Evolutionary conservation across 2,329 filamentous ascomycete genomes (phyloP), one percentile per base, ranked within the genome.

Genomic region (Chaetomiaceae sp.): DNA sequence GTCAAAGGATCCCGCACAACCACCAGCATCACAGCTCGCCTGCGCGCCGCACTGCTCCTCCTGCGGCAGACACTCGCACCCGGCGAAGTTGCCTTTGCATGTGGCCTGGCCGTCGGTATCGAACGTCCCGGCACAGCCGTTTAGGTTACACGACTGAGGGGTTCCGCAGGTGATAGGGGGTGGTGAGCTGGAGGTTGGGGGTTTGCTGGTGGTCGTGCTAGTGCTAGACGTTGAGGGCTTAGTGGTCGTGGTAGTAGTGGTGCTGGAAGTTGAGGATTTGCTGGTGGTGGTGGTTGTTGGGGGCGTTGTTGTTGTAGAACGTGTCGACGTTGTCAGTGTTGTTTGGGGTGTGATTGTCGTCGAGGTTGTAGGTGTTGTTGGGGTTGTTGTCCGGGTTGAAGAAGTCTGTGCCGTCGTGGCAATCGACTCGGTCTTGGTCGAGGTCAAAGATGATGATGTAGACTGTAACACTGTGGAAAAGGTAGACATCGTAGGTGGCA

Each of bases 11-110:
- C 31, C 45, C 7, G 30, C 39, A 38, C 39, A 49, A 6, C 38
- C 38, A 30, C 34, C 34, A 10, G 31, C 25, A 17, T 42, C 27
- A 14, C 38, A 49, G 21, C 4, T 19, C 13, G 37, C 35, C 3
- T 25, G 38, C 13, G 38, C 14, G 8, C 46, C 46, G 30, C 46
- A 49, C n/a, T n/a, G n/a, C n/a, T n/a, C n/a, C n/a, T n/a, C n/a
- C n/a, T 37, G 39, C 31, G 40, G 20, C 33, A 23, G 23, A 23
- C n/a, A n/a, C n/a, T n/a, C 38, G 19, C 40, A 50, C 7, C 47
- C 47, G 4, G 47, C 19, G 25, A 30, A 44, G 20, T 10, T 17
- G 3, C 30, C 39, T 21, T 37, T 44, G 16, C 47, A 50, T 8
- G 21, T 40, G n/a, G 38, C 38, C 12, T 8, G 13, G 5, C 38